Evolutionary conservation across 1,284 basidiomycete species (phyloP).

Genomic region (Chiua sp.): DNA sequence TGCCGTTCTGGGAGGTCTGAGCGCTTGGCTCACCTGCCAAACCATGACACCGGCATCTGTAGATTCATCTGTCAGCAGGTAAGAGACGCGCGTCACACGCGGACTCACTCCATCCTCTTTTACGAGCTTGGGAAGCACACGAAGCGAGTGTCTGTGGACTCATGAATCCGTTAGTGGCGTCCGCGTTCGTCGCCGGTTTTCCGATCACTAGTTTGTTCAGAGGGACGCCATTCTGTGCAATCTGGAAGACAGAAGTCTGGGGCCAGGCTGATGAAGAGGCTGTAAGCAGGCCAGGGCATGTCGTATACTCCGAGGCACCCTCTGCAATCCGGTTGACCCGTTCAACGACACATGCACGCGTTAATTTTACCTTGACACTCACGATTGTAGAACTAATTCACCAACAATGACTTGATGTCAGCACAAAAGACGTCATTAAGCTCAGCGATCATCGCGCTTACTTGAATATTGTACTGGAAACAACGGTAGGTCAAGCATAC

Average conservation of each 20-base stretch:
- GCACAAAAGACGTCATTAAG: background rate
- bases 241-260: conserved; percentile 60
- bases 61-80: conserved; percentile 7
- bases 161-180: conserved; percentile 49
- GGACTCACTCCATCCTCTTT: conserved; percentile 14
- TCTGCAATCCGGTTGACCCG: conserved; percentile 34
- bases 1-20: background rate
- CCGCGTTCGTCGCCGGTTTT: conserved; percentile 58
- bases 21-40: conserved; percentile 38
- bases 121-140: conserved; percentile 6
- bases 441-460: conserved; percentile 16
- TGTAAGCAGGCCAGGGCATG: conserved; percentile 48
- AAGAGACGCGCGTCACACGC: background rate
- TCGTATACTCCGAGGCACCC: conserved; percentile 51
- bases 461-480: conserved; percentile 51
- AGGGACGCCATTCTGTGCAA: conserved; percentile 57
- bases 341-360: background rate
- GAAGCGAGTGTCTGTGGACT: background rate
- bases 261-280: conserved; percentile 46
- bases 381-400: conserved; percentile 69
- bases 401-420: conserved; percentile 1
- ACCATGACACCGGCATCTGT: conserved; percentile 58
- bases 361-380: conserved; percentile 17
- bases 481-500: background rate
- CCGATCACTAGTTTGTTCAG: conserved; percentile 63